phyloP scores from a whole-genome alignment of 164 flowering plant genomes.

The Taxillus chinensis region DNA sequence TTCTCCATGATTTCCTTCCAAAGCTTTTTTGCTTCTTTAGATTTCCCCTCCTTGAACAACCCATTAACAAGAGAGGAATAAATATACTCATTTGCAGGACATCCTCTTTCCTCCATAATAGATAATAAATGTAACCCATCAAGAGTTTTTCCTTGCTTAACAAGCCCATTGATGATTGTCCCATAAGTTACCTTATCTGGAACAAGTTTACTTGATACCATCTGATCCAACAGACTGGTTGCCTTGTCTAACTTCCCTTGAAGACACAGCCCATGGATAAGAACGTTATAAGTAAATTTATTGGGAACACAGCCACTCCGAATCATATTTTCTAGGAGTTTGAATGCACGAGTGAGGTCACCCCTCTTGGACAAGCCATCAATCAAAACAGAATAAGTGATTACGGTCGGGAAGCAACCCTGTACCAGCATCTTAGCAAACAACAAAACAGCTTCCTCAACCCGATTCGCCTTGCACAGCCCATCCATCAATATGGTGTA shows the following conservation, averaged over 20 bases:
- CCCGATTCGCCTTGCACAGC: slow-evolving; percentile 61
- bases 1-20: slow-evolving; percentile 54
- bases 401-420: slow-evolving; percentile 57
- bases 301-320: slow-evolving; percentile 76
- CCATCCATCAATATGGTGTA: slow-evolving; percentile 88
- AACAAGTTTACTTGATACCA: slow-evolving; percentile 51
- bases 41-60: slow-evolving; percentile 62
- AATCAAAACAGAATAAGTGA: slow-evolving; percentile 58
- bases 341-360: slow-evolving; percentile 53
- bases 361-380: slow-evolving; percentile 74
- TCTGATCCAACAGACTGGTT: slow-evolving; percentile 41
- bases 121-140: slow-evolving; percentile 40
- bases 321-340: slow-evolving; percentile 81
- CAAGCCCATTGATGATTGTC: slow-evolving; percentile 70
- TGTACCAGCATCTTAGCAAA: slow-evolving; percentile 93
- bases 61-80: slow-evolving; percentile 73
- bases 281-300: slow-evolving; percentile 74
- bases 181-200: slow-evolving; percentile 75
- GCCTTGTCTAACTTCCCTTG: slow-evolving; percentile 77
- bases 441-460: slow-evolving; percentile 69
- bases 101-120: slow-evolving; percentile 62
- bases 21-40: slow-evolving; percentile 44
- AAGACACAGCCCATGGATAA: slow-evolving; percentile 68
- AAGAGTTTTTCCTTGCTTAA: slow-evolving; percentile 48
- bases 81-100: slow-evolving; percentile 38